These are phyloP conservation scores for Yamadazyma ubonensis DNA, from an alignment of 805 yeast genomes.

Conservation along the genomic window DNA sequence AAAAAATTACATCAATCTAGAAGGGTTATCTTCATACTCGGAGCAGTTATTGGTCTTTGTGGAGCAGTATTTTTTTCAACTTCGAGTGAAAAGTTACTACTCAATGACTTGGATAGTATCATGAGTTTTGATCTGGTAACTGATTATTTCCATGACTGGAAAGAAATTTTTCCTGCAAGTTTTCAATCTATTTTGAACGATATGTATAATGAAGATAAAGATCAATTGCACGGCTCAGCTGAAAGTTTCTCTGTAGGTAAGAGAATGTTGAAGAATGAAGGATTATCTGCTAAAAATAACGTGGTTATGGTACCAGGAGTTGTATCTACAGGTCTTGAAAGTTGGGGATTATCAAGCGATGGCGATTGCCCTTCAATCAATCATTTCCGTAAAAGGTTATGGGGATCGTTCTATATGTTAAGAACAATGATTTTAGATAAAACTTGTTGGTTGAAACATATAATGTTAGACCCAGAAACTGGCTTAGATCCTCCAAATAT, in stretches of 20 bases:
- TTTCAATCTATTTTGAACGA: slow-evolving; percentile 60
- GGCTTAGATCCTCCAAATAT: slow-evolving; percentile 90
- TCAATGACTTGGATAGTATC: slow-evolving; percentile 49
- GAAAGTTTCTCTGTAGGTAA: slow-evolving; percentile 90
- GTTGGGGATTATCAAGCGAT: slow-evolving; percentile 81
- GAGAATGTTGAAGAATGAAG: slow-evolving; percentile 49
- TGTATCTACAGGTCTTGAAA: slow-evolving; percentile 89
- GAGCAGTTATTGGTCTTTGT: slow-evolving; percentile 68
- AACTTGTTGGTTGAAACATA: slow-evolving; percentile 88
- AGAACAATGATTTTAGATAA: slow-evolving; percentile 90
- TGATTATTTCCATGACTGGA: slow-evolving; percentile 61
- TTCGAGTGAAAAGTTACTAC: slow-evolving; percentile 37
- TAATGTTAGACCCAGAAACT: slow-evolving; percentile 84
- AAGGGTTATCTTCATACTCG: slow-evolving; percentile 62
- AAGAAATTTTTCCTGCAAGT: slow-evolving; percentile 65
- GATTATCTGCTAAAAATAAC: slow-evolving; percentile 61
- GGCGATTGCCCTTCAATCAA: slow-evolving; percentile 77
- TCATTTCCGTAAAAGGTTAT: slow-evolving; percentile 85
- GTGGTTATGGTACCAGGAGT: slow-evolving; percentile 96
- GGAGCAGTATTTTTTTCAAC: slow-evolving; percentile 59
- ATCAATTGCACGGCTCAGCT: slow-evolving; percentile 51
- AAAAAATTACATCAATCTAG: slow-evolving; percentile 47
- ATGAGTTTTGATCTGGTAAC: slow-evolving; percentile 56
- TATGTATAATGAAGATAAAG: slow-evolving; percentile 39
- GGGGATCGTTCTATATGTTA: slow-evolving; percentile 98